Percentiles rank a stretch among this genome's conserved stretches.
Conservation (phyloP, 2,329 filamentous ascomycete species). For the Diaporthe sp. region DNA sequence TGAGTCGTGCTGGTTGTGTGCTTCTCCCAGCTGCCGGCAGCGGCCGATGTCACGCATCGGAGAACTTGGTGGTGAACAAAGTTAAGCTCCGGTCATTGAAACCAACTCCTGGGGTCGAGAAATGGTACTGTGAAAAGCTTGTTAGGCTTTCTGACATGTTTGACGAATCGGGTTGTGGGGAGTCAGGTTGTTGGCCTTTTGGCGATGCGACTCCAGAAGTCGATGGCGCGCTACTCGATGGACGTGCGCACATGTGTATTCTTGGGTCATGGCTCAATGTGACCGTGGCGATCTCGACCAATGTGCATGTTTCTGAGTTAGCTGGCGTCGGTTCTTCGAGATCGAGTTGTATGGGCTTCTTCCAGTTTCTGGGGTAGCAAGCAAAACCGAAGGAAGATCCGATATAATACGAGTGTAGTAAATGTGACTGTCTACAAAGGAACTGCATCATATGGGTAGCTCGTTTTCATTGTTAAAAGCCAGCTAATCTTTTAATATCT, state of each 20-base stretch:
- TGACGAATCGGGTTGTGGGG: constrained; percentile 27
- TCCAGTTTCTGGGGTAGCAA: not conserved
- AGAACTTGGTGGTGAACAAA: constrained; percentile 12
- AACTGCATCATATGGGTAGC: not conserved
- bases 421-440: not conserved
- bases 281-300: not conserved
- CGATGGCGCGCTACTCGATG: not conserved
- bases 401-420: not conserved
- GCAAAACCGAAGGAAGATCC: not conserved
- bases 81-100: constrained; percentile 23
- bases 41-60: constrained; percentile 12
- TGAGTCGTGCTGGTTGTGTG: not conserved
- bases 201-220: constrained; percentile 8
- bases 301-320: not conserved
- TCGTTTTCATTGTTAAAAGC: not conserved
- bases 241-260: constrained; percentile 1
- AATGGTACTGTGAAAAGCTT: constrained; percentile 11
- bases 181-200: not conserved
- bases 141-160: not conserved
- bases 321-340: not conserved
- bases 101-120: not conserved
- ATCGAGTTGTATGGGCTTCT: not conserved
- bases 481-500: too few species aligned
- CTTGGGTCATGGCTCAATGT: not conserved
- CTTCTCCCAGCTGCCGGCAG: constrained; percentile 11